A percentile compares a stretch with the other conserved stretches of the same genome.
Evolutionary conservation across 148 eudicot species (phyloP).

Genomic region (Fallopia convolvulus): DNA sequence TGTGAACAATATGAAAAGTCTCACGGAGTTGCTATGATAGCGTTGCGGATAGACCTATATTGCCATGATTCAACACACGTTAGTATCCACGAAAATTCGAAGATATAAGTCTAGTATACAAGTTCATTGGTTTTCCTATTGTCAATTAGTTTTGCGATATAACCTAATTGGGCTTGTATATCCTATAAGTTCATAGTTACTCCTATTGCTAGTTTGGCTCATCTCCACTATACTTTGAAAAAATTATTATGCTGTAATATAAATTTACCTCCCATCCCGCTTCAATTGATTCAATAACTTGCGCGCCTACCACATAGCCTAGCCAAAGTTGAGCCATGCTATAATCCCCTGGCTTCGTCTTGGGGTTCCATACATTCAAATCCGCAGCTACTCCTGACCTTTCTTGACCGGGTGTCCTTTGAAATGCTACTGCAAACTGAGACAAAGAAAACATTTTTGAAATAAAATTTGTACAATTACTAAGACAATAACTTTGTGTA

Average conservation of each 20-base stretch:
- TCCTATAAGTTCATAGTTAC: too few relatives aligned
- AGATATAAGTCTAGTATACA: too few relatives aligned
- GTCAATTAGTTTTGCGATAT: too few relatives aligned
- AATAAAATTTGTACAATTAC: too few relatives aligned
- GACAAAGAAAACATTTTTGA: too few relatives aligned
- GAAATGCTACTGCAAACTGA: background rate
- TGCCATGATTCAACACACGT: too few relatives aligned
- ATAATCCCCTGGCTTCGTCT: background rate
- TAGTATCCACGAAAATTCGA: too few relatives aligned
- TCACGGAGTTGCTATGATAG: background rate
- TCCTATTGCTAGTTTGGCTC: too few relatives aligned
- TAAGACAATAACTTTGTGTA: background rate
- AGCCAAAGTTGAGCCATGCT: background rate
- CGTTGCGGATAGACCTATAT: background rate
- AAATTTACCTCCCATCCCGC: background rate
- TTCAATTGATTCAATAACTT: background rate
- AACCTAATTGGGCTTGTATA: too few relatives aligned
- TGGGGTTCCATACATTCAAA: background rate
- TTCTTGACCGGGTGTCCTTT: background rate
- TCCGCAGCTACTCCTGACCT: background rate
- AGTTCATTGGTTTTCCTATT: too few relatives aligned
- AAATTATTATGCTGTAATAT: too few relatives aligned
- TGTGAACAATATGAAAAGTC: background rate
- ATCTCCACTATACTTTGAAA: too few relatives aligned
- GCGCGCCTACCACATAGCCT: background rate